Evolutionary conservation across 176 grass and related monocot species (phyloP).

Genomic region (Triticum urartu): DNA sequence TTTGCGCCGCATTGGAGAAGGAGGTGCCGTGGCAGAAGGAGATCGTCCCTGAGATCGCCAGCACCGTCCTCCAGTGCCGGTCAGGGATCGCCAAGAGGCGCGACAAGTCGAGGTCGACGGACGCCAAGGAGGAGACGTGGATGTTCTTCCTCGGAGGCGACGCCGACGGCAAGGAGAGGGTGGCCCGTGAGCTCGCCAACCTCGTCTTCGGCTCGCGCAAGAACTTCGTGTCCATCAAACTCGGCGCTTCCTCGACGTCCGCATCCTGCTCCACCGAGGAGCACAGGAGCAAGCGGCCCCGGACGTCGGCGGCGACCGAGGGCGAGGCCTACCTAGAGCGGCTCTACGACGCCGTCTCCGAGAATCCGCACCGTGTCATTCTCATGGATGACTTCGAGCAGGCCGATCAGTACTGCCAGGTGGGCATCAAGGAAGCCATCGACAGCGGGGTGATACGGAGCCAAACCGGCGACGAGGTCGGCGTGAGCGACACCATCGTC

Average conservation of each 20-base stretch:
- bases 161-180: constrained; percentile 60
- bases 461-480: constrained; percentile 41
- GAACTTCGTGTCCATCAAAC: constrained; percentile 43
- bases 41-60: constrained; percentile 63
- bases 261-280: constrained; percentile 39
- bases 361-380: constrained; percentile 69
- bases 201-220: constrained; percentile 74
- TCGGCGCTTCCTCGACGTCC: constrained; percentile 19
- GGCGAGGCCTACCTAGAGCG: constrained; percentile 41
- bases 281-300: constrained; percentile 52
- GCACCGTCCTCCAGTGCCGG: constrained; percentile 73
- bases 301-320: constrained; percentile 23
- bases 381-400: constrained; percentile 74
- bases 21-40: constrained; percentile 84
- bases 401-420: constrained; percentile 34
- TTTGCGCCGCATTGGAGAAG: constrained; percentile 80
- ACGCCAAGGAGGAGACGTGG: constrained; percentile 85
- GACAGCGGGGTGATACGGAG: constrained; percentile 50
- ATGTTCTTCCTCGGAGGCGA: constrained; percentile 81
- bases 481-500: constrained; percentile 69
- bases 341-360: constrained; percentile 53
- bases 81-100: constrained; percentile 71
- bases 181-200: constrained; percentile 68
- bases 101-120: constrained; percentile 40
- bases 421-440: constrained; percentile 69